Conservation (phyloP, 148 eudicot species). For the Rhododendron simsii region DNA sequence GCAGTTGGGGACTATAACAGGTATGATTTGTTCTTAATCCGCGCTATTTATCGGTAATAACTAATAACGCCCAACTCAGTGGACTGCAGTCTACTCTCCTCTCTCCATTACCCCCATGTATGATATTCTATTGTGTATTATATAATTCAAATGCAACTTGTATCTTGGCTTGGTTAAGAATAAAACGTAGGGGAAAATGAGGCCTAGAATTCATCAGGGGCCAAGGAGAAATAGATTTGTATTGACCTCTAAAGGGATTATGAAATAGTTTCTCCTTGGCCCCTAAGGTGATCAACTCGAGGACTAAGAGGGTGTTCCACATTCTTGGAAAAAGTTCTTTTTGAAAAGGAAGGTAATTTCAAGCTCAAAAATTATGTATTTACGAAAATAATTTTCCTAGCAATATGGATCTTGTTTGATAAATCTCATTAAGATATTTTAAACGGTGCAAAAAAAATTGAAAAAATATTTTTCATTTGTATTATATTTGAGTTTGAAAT, state of each 20-base stretch:
- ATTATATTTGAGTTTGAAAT: too few species aligned
- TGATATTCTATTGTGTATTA: not conserved
- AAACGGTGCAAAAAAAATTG: too few species aligned
- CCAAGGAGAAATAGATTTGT: not conserved
- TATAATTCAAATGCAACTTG: not conserved
- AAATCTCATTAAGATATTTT: too few species aligned
- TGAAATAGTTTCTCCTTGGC: not conserved
- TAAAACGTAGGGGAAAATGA: not conserved
- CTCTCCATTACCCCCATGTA: not conserved
- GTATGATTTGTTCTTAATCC: conserved; percentile 23
- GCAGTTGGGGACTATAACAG: conserved; percentile 74
- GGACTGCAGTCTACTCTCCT: not conserved
- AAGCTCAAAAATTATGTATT: too few species aligned
- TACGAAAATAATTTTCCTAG: too few species aligned
- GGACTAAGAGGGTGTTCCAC: too few species aligned
- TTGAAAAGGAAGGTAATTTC: too few species aligned
- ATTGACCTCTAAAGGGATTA: not conserved
- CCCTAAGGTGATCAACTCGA: not conserved
- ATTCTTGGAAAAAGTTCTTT: too few species aligned
- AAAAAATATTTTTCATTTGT: too few species aligned
- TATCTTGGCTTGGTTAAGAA: not conserved
- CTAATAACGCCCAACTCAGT: not conserved
- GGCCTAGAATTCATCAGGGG: not conserved
- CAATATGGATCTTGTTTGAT: too few species aligned
- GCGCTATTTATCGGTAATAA: not conserved